phyloP scores from a whole-genome alignment of 2,329 filamentous ascomycete genomes.

The Biscogniauxia sp. region DNA sequence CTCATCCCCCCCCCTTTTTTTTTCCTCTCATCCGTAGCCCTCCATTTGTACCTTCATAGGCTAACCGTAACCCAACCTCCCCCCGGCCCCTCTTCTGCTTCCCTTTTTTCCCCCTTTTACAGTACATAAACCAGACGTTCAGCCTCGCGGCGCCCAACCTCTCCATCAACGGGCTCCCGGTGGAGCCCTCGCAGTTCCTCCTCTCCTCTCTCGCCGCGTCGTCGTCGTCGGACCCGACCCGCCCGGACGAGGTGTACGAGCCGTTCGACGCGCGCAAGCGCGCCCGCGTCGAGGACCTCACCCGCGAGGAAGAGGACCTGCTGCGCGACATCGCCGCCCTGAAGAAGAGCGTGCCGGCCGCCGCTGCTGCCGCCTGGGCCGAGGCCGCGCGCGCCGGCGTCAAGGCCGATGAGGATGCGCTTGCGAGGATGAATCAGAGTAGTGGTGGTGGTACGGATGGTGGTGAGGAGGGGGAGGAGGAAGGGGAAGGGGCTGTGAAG shows the following conservation, averaged over 20 bases:
- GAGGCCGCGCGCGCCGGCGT: conserved; percentile 40
- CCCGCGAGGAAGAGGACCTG: conserved; percentile 61
- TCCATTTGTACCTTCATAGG: too few relatives aligned
- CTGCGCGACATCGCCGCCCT: conserved; percentile 61
- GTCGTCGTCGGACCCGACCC: conserved; percentile 8
- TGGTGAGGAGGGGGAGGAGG: conserved; percentile 11
- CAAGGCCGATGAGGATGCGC: conserved; percentile 46
- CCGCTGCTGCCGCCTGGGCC: conserved; percentile 43
- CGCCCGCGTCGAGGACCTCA: conserved; percentile 57
- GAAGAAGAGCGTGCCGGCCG: conserved; percentile 51
- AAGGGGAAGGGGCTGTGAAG: conserved; percentile 20
- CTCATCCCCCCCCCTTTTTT: too few relatives aligned
- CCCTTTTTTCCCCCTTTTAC: not conserved
- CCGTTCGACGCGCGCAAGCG: conserved; percentile 60
- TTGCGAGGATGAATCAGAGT: conserved; percentile 34
- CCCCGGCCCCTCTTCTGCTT: too few relatives aligned
- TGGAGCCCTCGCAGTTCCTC: conserved; percentile 42
- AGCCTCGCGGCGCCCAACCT: conserved; percentile 57
- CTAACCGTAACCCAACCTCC: too few relatives aligned
- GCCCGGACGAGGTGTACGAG: conserved; percentile 49
- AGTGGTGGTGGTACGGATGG: too few relatives aligned
- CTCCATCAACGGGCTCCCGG: conserved; percentile 59
- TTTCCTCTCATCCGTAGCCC: too few relatives aligned
- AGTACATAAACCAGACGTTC: conserved; percentile 64
- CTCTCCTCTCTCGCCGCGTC: conserved; percentile 13